A percentile compares a stretch with the other conserved stretches of the same genome.
phyloP scores from a whole-genome alignment of 345 rosid species.

The Eucalyptus melliodora region DNA sequence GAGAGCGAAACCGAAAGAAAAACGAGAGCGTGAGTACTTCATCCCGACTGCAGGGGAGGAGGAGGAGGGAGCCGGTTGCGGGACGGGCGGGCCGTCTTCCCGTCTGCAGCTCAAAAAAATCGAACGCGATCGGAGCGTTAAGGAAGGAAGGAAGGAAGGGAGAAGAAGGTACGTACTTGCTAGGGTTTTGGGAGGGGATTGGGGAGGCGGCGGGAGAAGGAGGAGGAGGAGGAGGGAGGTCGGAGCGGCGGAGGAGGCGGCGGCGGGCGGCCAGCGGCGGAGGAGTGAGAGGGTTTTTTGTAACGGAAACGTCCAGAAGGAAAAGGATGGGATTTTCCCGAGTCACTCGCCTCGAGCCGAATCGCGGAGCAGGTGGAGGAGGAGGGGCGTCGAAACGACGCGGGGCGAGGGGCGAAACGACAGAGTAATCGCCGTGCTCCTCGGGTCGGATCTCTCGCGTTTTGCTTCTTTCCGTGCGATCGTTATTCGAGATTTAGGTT shows the following conservation, averaged over 20 bases:
- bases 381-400: background rate
- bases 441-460: background rate
- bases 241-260: background rate
- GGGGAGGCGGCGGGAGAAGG: background rate
- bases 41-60: background rate
- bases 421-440: background rate
- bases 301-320: background rate
- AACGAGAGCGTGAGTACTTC: background rate
- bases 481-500: background rate
- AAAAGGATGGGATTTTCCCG: background rate
- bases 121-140: background rate
- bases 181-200: background rate
- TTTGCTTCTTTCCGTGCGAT: background rate
- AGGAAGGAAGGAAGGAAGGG: background rate
- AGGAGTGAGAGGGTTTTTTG: background rate
- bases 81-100: background rate
- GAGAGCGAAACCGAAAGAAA: constrained; percentile 13
- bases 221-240: background rate
- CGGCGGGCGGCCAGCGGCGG: background rate
- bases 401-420: background rate
- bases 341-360: background rate
- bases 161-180: background rate
- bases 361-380: background rate
- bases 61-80: too few relatives aligned
- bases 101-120: background rate